Percentiles rank a stretch among this genome's conserved stretches.
Evolutionary conservation across 768 basidiomycete genomes (phyloP).

Genomic region (Boletellus emodensis): DNA sequence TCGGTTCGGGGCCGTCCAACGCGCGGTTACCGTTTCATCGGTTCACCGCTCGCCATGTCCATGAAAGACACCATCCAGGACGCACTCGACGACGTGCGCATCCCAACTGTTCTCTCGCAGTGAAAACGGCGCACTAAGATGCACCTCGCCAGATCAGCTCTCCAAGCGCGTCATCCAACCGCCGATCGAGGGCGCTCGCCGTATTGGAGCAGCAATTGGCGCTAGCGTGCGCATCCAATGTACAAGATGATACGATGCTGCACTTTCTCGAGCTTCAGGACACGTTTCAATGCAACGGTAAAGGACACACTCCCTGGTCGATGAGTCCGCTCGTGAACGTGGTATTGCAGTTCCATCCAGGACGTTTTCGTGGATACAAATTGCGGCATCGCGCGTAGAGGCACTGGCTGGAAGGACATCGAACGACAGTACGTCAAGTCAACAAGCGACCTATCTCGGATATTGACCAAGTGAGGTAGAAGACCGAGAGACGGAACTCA

Average conservation of each 20-base stretch:
- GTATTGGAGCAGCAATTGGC: slow-evolving; percentile 55
- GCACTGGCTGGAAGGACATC: slow-evolving; percentile 41
- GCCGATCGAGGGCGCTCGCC: slow-evolving; percentile 53
- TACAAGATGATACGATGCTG: slow-evolving; percentile 43
- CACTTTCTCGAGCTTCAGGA: slow-evolving; percentile 67
- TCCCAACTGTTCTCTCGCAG: neutral
- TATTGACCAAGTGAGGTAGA: slow-evolving; percentile 24
- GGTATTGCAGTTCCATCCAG: slow-evolving; percentile 58
- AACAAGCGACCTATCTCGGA: neutral
- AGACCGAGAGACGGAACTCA: slow-evolving; percentile 46
- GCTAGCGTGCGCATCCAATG: slow-evolving; percentile 41
- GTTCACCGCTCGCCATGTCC: slow-evolving; percentile 9
- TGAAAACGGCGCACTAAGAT: slow-evolving; percentile 8
- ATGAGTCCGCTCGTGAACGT: slow-evolving; percentile 6
- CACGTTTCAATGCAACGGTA: slow-evolving; percentile 81
- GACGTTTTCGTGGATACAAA: slow-evolving; percentile 58
- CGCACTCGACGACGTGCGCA: slow-evolving; percentile 65
- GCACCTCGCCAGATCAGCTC: slow-evolving; percentile 55
- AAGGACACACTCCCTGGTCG: slow-evolving; percentile 21
- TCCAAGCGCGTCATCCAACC: slow-evolving; percentile 48
- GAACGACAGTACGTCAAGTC: slow-evolving; percentile 37
- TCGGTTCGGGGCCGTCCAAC: neutral
- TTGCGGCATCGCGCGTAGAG: slow-evolving; percentile 50
- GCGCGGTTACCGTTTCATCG: neutral
- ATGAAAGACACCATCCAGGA: slow-evolving; percentile 52